phyloP scores from a whole-genome alignment of 2,329 filamentous ascomycete species.

The Geosmithia putterillii region DNA sequence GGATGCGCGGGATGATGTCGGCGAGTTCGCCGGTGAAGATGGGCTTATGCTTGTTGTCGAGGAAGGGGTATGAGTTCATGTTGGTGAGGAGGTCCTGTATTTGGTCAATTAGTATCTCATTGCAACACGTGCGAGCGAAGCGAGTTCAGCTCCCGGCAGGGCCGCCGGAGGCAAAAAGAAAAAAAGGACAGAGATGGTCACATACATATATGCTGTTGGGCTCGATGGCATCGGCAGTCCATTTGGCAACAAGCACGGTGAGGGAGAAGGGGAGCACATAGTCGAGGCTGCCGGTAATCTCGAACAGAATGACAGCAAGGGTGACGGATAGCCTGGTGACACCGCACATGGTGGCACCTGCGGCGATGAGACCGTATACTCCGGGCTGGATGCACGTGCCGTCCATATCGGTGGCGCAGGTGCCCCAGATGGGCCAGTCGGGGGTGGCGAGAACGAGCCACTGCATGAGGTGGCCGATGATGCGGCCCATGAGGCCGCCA shows the following conservation, averaged over 20 bases:
- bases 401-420: constrained; percentile 57
- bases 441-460: constrained; percentile 67
- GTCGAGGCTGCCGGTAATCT: constrained; percentile 86
- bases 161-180: too few relatives aligned
- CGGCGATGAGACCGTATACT: constrained; percentile 91
- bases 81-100: constrained; percentile 74
- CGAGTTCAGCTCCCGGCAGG: too few relatives aligned
- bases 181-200: too few relatives aligned
- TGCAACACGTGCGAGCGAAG: too few relatives aligned
- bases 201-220: constrained; percentile 82
- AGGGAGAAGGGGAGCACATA: constrained; percentile 93
- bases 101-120: too few relatives aligned
- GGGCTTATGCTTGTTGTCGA: constrained; percentile 93
- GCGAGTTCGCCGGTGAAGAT: constrained; percentile 80
- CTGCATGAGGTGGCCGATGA: constrained; percentile 77
- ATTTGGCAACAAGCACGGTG: constrained; percentile 88
- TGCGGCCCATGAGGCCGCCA: constrained; percentile 79
- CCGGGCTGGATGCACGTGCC: constrained; percentile 87
- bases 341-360: constrained; percentile 95
- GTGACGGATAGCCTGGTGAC: constrained; percentile 91
- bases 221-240: constrained; percentile 92
- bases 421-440: constrained; percentile 58
- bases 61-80: constrained; percentile 94
- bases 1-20: constrained; percentile 70
- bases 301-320: constrained; percentile 87